These are phyloP conservation scores for Amauroascus verrucosus DNA, from an alignment of 2,329 filamentous ascomycete species.

Conservation along the genomic window DNA sequence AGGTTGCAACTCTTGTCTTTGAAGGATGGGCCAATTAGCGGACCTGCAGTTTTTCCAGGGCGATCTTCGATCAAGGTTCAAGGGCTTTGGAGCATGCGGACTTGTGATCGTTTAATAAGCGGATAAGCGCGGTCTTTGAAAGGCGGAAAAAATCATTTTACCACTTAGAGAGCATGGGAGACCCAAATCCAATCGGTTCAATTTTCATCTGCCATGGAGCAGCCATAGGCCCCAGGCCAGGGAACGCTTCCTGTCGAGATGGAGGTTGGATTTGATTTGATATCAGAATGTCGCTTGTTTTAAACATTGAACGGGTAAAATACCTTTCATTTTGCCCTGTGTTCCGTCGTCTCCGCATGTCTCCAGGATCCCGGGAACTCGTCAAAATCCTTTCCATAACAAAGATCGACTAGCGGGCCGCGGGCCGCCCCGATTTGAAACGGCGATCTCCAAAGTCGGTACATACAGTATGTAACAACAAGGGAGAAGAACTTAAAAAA, in stretches of 20 bases:
- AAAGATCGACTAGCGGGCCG: conserved; percentile 10
- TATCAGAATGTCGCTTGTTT: too few relatives aligned
- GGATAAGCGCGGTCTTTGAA: conserved; percentile 2
- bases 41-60: neutral
- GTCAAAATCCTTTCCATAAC: conserved; percentile 4
- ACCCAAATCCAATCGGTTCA: neutral
- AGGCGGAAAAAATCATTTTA: neutral
- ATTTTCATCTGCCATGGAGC: neutral
- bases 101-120: conserved; percentile 2
- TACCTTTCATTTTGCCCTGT: too few relatives aligned
- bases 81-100: neutral
- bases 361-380: conserved; percentile 6
- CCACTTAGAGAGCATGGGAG: neutral
- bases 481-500: neutral
- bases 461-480: neutral
- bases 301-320: too few relatives aligned
- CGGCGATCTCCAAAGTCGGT: conserved; percentile 7
- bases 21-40: neutral
- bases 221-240: neutral
- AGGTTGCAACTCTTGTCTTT: neutral
- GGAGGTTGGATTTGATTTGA: too few relatives aligned
- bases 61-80: neutral
- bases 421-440: conserved; percentile 12
- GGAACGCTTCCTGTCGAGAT: too few relatives aligned
- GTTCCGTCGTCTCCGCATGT: neutral